Percentiles rank a stretch among this genome's conserved stretches.
Evolutionary conservation across 257 asterid species (phyloP).

Genomic region (Solanum chilense): DNA sequence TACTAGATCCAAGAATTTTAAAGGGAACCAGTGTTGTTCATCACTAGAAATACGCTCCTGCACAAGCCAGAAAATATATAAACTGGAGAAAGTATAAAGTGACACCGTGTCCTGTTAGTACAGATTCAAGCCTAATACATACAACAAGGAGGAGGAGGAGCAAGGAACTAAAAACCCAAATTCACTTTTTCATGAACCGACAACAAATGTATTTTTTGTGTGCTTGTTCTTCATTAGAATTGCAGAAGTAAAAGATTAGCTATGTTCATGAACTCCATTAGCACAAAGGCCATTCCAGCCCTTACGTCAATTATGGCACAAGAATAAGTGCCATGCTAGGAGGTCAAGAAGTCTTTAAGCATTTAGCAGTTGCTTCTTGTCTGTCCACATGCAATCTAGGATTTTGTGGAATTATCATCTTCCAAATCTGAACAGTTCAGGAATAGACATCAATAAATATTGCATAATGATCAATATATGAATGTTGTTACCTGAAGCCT

Average conservation of each 20-base stretch:
- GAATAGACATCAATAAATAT: neutral
- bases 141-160: neutral
- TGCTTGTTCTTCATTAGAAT: neutral
- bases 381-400: neutral
- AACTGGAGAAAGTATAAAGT: neutral
- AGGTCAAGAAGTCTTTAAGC: neutral
- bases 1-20: neutral
- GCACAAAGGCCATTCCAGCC: neutral
- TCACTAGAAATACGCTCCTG: neutral
- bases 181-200: neutral
- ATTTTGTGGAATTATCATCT: neutral
- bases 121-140: neutral
- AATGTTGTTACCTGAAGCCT: constrained; percentile 57
- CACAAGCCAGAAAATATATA: neutral
- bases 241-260: neutral
- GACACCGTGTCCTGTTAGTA: no score
- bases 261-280: neutral
- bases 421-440: neutral
- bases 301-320: neutral
- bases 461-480: neutral
- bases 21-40: neutral
- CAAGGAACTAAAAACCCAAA: neutral
- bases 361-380: neutral
- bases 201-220: neutral
- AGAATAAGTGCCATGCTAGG: neutral